Conservation (phyloP, 805 yeast genomes). For the Wickerhamomyces chambardii region DNA sequence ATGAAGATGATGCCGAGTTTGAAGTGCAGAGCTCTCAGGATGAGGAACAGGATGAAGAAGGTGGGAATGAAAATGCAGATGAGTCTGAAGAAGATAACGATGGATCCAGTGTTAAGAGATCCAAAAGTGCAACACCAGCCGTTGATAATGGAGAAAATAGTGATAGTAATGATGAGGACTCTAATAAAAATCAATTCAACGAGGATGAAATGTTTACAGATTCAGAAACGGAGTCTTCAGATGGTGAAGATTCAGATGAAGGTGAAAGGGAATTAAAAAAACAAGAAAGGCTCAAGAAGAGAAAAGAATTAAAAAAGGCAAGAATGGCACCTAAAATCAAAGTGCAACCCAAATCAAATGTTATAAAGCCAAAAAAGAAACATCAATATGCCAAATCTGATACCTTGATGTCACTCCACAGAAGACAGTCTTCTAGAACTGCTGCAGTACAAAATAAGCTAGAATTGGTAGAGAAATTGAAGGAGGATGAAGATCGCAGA, state of each 20-base stretch:
- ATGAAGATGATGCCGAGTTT: constrained; percentile 45
- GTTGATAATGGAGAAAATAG: background rate
- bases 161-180: background rate
- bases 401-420: constrained; percentile 36
- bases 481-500: constrained; percentile 56
- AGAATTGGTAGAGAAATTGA: constrained; percentile 64
- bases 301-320: constrained; percentile 18
- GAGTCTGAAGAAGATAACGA: constrained; percentile 23
- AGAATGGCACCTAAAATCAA: constrained; percentile 24
- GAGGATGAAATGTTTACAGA: constrained; percentile 47
- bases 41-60: constrained; percentile 23
- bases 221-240: constrained; percentile 43
- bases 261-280: constrained; percentile 57
- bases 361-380: constrained; percentile 21
- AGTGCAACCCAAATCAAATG: constrained; percentile 17
- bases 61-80: constrained; percentile 12
- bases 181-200: constrained; percentile 7
- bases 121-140: too few relatives aligned
- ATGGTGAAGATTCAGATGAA: constrained; percentile 47
- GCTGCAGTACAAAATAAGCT: constrained; percentile 73
- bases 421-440: constrained; percentile 71
- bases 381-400: constrained; percentile 36
- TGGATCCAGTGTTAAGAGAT: constrained; percentile 2
- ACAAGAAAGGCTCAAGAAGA: constrained; percentile 27
- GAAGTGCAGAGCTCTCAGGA: constrained; percentile 16